A percentile compares a stretch with the other conserved stretches of the same genome.
Conservation (phyloP, 345 rosid species). For the Euphorbia pulcherrima region DNA sequence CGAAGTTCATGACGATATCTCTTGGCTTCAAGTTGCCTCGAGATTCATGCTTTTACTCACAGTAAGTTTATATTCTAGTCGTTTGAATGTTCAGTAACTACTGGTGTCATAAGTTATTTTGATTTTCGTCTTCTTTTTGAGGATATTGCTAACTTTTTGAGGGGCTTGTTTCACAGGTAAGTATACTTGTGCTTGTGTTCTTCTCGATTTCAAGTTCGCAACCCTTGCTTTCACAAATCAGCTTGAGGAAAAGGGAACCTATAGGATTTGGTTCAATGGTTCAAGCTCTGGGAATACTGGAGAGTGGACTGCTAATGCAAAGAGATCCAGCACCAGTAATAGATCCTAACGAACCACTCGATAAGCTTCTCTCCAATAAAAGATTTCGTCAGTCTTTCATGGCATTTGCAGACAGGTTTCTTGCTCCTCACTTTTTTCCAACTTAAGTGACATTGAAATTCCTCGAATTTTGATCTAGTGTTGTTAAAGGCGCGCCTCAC, state of each 20-base stretch:
- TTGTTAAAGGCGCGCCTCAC: too few relatives aligned
- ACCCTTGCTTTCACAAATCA: slow-evolving; percentile 81
- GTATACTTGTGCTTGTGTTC: slow-evolving; percentile 62
- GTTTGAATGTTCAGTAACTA: background rate
- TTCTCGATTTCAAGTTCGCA: slow-evolving; percentile 82
- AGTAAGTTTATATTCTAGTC: slow-evolving; percentile 33
- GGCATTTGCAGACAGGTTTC: slow-evolving; percentile 89
- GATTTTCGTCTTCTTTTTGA: slow-evolving; percentile 12
- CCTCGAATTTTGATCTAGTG: too few relatives aligned
- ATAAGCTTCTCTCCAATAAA: slow-evolving; percentile 74
- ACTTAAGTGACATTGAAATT: background rate
- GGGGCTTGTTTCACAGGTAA: slow-evolving; percentile 46
- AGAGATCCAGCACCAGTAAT: slow-evolving; percentile 43
- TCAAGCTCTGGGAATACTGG: slow-evolving; percentile 81
- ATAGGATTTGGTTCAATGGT: slow-evolving; percentile 68
- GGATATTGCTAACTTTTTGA: slow-evolving; percentile 28
- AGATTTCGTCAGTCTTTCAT: slow-evolving; percentile 75
- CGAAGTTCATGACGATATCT: slow-evolving; percentile 50
- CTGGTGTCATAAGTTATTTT: slow-evolving; percentile 6
- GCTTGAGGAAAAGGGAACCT: slow-evolving; percentile 65
- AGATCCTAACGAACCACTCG: slow-evolving; percentile 68
- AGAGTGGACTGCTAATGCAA: slow-evolving; percentile 62
- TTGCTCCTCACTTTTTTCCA: background rate
- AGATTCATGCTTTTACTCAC: slow-evolving; percentile 70
- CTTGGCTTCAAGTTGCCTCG: slow-evolving; percentile 78